Percentiles rank a stretch among this genome's conserved stretches.
phyloP scores from a whole-genome alignment of 2,329 filamentous ascomycete species.

The Paraphaeosphaeria sporulosa region DNA sequence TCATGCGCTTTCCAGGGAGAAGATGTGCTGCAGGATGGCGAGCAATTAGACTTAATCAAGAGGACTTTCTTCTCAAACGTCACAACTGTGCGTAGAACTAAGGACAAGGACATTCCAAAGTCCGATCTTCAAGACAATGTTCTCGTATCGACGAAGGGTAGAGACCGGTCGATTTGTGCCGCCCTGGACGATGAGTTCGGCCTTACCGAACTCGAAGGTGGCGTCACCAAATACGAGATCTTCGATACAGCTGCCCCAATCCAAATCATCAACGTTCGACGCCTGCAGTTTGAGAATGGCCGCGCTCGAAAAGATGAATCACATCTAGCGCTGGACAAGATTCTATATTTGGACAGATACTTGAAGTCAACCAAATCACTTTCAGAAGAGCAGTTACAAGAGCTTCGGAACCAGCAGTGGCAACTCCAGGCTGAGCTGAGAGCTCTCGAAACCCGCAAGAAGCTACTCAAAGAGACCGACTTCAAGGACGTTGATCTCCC shows the following conservation, averaged over 20 bases:
- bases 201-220: constrained; percentile 69
- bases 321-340: constrained; percentile 79
- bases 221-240: constrained; percentile 40
- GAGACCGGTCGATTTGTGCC: constrained; percentile 75
- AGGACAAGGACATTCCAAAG: constrained; percentile 53
- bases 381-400: constrained; percentile 59
- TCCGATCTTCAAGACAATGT: constrained; percentile 69
- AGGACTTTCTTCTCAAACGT: constrained; percentile 52
- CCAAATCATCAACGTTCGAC: constrained; percentile 87
- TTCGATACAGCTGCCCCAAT: constrained; percentile 77
- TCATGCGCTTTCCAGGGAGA: constrained; percentile 83
- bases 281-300: constrained; percentile 73
- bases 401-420: constrained; percentile 75
- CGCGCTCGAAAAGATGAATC: constrained; percentile 58
- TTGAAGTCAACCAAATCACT: constrained; percentile 50
- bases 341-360: constrained; percentile 87
- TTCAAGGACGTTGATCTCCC: constrained; percentile 36
- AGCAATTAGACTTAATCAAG: constrained; percentile 83
- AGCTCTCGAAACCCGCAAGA: constrained; percentile 59
- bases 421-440: constrained; percentile 71
- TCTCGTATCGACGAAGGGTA: constrained; percentile 65
- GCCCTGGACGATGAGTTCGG: constrained; percentile 88
- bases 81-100: constrained; percentile 50
- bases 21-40: constrained; percentile 70
- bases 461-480: constrained; percentile 50